Conservation (phyloP, 495 filamentous ascomycete species). For the Annulohypoxylon moriforme region DNA sequence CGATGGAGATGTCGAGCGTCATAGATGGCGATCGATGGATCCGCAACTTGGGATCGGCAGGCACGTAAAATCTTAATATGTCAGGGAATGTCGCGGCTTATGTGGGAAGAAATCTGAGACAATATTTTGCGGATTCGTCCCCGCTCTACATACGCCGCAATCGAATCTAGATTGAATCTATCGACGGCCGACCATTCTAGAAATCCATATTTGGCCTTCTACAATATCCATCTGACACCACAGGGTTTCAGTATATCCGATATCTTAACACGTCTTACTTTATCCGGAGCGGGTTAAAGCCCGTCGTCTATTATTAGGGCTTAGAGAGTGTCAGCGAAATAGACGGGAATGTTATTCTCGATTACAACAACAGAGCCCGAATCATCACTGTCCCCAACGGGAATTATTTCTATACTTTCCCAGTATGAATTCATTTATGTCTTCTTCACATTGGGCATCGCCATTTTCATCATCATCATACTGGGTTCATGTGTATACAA, state of each 20-base stretch:
- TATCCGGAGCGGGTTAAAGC: background rate
- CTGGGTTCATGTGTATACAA: conserved; percentile 39
- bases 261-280: background rate
- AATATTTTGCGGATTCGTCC: background rate
- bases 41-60: conserved; percentile 31
- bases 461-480: background rate
- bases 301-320: background rate
- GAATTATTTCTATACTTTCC: conserved; percentile 6
- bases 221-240: conserved; percentile 5
- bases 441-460: background rate
- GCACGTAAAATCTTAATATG: conserved; percentile 18
- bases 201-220: conserved; percentile 6
- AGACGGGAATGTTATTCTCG: conserved; percentile 3
- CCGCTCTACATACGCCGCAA: background rate
- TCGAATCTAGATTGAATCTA: conserved; percentile 13
- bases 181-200: conserved; percentile 5
- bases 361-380: background rate
- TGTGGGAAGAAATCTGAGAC: conserved; percentile 16
- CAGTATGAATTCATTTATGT: conserved; percentile 1
- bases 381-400: background rate
- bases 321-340: background rate
- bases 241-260: background rate
- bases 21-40: conserved; percentile 29
- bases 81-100: conserved; percentile 14
- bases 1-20: conserved; percentile 18